Conservation (phyloP, 192 early-diverging fungal genomes). For the Glomus cerebriforme region DNA sequence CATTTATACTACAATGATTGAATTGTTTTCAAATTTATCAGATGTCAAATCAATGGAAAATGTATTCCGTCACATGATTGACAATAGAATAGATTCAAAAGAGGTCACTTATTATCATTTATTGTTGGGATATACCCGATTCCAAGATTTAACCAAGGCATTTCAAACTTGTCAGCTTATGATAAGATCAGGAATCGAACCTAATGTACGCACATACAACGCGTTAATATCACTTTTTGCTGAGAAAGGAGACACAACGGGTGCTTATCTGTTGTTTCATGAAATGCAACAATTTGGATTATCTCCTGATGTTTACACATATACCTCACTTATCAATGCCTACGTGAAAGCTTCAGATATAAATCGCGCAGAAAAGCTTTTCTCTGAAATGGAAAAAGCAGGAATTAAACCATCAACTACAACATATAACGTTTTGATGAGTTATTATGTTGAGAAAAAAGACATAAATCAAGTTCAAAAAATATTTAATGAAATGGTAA, state of each 20-base stretch:
- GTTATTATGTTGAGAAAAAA: conserved; percentile 62
- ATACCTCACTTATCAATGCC: conserved; percentile 76
- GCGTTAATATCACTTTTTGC: conserved; percentile 54
- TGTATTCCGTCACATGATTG: conserved; percentile 9
- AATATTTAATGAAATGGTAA: conserved; percentile 50
- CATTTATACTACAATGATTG: conserved; percentile 17
- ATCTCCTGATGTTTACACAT: conserved; percentile 48
- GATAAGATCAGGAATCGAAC: conserved; percentile 36
- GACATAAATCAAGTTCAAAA: conserved; percentile 46
- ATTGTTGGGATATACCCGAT: conserved; percentile 46
- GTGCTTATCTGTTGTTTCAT: conserved; percentile 42
- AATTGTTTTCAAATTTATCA: conserved; percentile 27
- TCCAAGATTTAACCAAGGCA: conserved; percentile 47
- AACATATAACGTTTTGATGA: conserved; percentile 82
- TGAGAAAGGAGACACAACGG: conserved; percentile 38
- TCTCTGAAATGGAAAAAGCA: conserved; percentile 76
- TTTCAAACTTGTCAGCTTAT: conserved; percentile 44
- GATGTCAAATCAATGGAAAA: conserved; percentile 27
- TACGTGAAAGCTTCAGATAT: conserved; percentile 71
- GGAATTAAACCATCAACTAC: conserved; percentile 67
- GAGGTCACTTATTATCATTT: conserved; percentile 49
- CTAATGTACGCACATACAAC: conserved; percentile 50
- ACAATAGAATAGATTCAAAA: conserved; percentile 37
- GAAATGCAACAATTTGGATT: conserved; percentile 49
- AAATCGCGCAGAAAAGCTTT: conserved; percentile 75